Evolutionary conservation across 78 protist species (phyloP).

Genomic region (Goniomonas avonlea): DNA sequence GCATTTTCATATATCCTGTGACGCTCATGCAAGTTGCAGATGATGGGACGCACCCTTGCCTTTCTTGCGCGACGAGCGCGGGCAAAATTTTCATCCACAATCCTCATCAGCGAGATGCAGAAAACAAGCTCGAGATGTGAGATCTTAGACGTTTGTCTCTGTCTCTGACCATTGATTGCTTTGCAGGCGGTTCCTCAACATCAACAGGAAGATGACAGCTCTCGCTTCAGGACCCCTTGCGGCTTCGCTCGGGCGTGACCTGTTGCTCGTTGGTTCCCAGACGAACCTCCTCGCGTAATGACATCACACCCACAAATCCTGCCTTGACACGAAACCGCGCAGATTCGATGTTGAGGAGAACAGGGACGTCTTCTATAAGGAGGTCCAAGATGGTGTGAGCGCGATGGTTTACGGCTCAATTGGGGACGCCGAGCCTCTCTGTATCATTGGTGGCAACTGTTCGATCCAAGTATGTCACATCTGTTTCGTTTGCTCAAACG

Average conservation of each 20-base stretch:
- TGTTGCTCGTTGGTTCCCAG: conserved; percentile 34
- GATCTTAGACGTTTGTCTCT: conserved; percentile 7
- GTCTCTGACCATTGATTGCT: neutral
- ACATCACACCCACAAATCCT: neutral
- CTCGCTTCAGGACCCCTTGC: neutral
- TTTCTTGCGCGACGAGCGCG: conserved; percentile 32
- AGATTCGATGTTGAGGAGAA: conserved; percentile 41
- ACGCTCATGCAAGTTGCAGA: too few species aligned
- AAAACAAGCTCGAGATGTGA: neutral
- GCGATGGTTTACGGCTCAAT: neutral
- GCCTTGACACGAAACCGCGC: neutral
- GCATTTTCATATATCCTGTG: too few species aligned
- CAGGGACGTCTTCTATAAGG: conserved; percentile 38
- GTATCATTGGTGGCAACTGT: conserved; percentile 51
- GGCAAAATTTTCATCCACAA: conserved; percentile 34
- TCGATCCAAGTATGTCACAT: conserved; percentile 13
- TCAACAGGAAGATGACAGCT: conserved; percentile 31
- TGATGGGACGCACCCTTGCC: conserved; percentile 36
- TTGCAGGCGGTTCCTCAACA: conserved; percentile 7
- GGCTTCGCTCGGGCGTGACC: neutral
- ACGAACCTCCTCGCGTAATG: conserved; percentile 22
- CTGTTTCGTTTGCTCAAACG: neutral
- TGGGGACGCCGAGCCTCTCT: neutral
- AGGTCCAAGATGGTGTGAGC: conserved; percentile 34
- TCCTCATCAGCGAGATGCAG: neutral